Evolutionary conservation across 1,284 basidiomycete genomes (phyloP).

Genomic region (Athelia psychrophila): DNA sequence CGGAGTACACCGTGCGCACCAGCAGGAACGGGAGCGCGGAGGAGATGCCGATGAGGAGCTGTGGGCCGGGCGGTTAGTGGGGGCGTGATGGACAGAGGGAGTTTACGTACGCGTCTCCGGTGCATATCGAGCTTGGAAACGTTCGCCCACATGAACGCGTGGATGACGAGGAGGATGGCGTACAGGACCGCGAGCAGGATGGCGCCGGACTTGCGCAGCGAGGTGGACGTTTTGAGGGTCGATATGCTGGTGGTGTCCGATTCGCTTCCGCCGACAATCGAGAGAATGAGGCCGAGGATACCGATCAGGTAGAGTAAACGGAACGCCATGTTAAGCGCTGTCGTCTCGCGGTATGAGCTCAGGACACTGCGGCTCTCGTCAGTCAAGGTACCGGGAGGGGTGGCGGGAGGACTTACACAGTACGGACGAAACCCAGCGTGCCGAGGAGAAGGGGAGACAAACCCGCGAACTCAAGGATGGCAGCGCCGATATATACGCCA

Average conservation of each 20-base stretch:
- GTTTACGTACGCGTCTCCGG: neutral
- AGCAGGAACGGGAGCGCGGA: neutral
- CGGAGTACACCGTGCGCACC: neutral
- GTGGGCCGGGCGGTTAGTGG: neutral
- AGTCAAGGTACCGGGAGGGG: neutral
- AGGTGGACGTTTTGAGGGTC: neutral
- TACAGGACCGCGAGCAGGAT: neutral
- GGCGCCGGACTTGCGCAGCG: neutral
- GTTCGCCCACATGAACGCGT: neutral
- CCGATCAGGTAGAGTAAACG: neutral
- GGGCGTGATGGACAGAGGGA: neutral
- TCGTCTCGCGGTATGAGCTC: neutral
- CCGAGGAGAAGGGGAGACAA: neutral
- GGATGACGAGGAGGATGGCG: neutral
- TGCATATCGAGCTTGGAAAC: neutral
- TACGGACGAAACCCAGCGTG: neutral
- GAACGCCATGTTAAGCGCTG: neutral
- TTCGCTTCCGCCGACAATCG: neutral
- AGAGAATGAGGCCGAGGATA: neutral
- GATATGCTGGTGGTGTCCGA: neutral
- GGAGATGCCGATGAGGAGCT: neutral
- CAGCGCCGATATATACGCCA: neutral
- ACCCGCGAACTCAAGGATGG: neutral
- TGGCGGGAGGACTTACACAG: neutral
- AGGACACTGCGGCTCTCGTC: neutral